Evolutionary conservation across 257 asterid species (phyloP), one percentile per base, ranked within the genome.

Genomic region (Solanum rostratum): DNA sequence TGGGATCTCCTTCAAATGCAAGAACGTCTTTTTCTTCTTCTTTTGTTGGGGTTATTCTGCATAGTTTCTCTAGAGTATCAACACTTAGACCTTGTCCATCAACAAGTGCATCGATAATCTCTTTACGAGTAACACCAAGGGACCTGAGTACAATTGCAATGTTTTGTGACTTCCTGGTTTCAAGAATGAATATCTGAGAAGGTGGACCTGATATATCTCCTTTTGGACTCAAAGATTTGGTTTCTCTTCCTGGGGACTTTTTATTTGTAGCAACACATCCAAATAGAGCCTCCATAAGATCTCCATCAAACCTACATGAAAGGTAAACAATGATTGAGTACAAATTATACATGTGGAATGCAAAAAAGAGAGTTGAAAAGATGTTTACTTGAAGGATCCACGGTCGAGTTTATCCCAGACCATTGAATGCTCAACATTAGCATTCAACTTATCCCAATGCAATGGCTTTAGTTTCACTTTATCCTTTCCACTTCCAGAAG

Each of bases 361-460:
- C 52, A 29, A 50, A 41, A 7, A 80, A 14, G 63, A 22, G 27
- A 37, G 60, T 55, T 37, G 46, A 3, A 24, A 85, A 81, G 83
- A 70, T 85, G 10, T 82, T 93, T 91, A 97, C 99, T 90, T 94
- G 96, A 95, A 94, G 11, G 99, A 97, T 80, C 98, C 99, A 41
- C 94, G 90, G 7, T 95, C 97, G 65, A 95, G 90, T 83, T 97
- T 94, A 90, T 95, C 96, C 99, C 99, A 92, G 68, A 92, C 98
- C 99, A 95, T 94, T 53, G 99, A 97, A 84, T 95, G 98, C 73
- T 92, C 91, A 20, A 86, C 91, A 86, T 93, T 88, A 49, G 97
- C 92, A 89, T 92, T 93, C 91, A 95, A 92, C 87, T 97, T 95
- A 88, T 95, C 99, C 98, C 99, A 97, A 49, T 94, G 99, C 90